Base-by-base conservation (phyloP, 1,284 basidiomycete species). In the Neonothopanus nambi region DNA sequence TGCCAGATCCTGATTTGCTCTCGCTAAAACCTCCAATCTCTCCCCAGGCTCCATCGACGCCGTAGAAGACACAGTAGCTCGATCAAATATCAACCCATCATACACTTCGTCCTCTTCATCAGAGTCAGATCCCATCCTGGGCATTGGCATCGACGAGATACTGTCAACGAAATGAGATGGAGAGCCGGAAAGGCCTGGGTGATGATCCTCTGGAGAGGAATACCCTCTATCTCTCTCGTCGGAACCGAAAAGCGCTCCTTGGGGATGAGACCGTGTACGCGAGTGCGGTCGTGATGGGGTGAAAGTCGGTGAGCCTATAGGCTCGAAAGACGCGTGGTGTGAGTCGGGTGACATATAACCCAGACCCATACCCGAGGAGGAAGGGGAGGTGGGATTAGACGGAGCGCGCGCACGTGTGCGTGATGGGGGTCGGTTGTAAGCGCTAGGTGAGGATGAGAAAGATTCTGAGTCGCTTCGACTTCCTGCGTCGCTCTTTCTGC, bases 1-100 rank as follows among this genome's bases (percentile, higher is more conserved):
- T 38, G 76, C 73, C 15, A 94, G 71, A 28, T 95, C 92, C 1
- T 73, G 69, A 59, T 93, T 93, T n/a, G 81, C 74, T 58, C 83
- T 80, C 65, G 87, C 81, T 52, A 94, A 67, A 2, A 80, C 82
- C 8, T 90, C 87, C 20, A 91, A 64, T 41, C 82, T 77, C 41
- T 91, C 89, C 37, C 80, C 63, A 12, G 83, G 73, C 55, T 85
- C 83, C 64, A 89, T 70, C 1, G 85, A 88, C 4, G 78, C 75
- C 0, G 78, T 82, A 12, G 85, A 87, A 21, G 77, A 77, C 0
- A 79, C 69, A 4, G 75, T 69, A 36, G 77, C 76, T 5, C 85
- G 79, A 58, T 86, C 82, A 58, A 80, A 70, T 8, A 86, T 77
- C 30, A 88, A 73, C 1, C 81, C 81, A 15, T 80, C 79, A 3